phyloP scores from a whole-genome alignment of 441 rosid species.

The Populus tomentosa region DNA sequence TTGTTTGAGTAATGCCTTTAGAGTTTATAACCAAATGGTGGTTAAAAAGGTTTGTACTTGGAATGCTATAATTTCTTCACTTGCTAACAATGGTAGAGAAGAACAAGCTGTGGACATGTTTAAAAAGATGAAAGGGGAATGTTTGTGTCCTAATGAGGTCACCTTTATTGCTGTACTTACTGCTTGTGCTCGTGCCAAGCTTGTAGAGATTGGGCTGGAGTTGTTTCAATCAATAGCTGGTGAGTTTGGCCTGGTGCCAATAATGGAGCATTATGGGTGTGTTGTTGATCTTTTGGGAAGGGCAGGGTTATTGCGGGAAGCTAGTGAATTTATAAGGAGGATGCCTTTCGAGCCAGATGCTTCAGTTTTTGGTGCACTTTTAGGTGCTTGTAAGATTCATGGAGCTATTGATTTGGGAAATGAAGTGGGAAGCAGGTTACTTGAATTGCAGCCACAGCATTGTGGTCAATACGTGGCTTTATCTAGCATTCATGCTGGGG shows the following conservation, averaged over 20 bases:
- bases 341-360: constrained; percentile 61
- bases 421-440: constrained; percentile 41
- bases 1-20: too few species aligned
- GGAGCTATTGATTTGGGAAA: constrained; percentile 45
- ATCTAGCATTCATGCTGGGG: constrained; percentile 45
- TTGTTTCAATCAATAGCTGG: constrained; percentile 36
- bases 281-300: constrained; percentile 72
- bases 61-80: too few species aligned
- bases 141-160: constrained; percentile 46
- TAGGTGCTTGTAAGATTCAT: constrained; percentile 67
- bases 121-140: constrained; percentile 43
- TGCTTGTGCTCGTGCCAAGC: constrained; percentile 59
- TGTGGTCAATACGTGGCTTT: constrained; percentile 50
- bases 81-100: too few species aligned
- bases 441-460: constrained; percentile 44
- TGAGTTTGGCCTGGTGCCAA: constrained; percentile 42
- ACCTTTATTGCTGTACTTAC: constrained; percentile 60
- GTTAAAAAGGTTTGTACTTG: too few species aligned
- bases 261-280: constrained; percentile 72
- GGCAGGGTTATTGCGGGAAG: constrained; percentile 61
- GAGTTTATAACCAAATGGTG: too few species aligned
- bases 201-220: constrained; percentile 42
- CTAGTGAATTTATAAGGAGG: constrained; percentile 34
- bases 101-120: too few species aligned
- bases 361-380: constrained; percentile 57